These are phyloP conservation scores for Erysimum cheiri DNA, from an alignment of 441 rosid species.

Conservation along the genomic window DNA sequence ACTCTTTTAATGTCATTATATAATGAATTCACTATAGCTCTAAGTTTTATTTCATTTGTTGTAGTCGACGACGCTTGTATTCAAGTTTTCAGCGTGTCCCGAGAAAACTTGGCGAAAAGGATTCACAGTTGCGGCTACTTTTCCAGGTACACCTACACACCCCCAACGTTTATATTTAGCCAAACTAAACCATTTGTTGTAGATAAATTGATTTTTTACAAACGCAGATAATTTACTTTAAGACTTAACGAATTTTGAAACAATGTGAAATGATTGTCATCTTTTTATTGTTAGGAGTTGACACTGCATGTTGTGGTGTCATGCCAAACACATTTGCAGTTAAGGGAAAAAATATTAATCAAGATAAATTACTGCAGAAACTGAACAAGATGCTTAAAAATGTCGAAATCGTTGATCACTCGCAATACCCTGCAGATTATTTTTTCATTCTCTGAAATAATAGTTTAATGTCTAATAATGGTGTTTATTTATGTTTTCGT, in stretches of 20 bases:
- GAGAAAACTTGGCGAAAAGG: background rate
- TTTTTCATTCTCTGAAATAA: background rate
- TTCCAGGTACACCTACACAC: background rate
- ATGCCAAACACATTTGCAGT: background rate
- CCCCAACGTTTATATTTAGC: background rate
- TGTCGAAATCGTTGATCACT: background rate
- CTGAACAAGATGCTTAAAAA: background rate
- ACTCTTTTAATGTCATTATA: background rate
- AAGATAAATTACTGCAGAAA: background rate
- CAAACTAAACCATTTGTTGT: background rate
- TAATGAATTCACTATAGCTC: background rate
- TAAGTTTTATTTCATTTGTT: background rate
- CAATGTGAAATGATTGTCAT: background rate
- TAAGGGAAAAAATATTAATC: background rate
- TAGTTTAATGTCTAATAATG: background rate
- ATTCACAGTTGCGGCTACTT: background rate
- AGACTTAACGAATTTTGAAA: background rate
- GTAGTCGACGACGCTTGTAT: background rate
- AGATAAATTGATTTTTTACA: background rate
- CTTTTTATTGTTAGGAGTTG: background rate
- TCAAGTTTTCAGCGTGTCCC: background rate
- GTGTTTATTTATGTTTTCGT: background rate
- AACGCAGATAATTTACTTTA: background rate
- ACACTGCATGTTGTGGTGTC: background rate
- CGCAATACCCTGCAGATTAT: background rate